Evolutionary conservation across 2,329 filamentous ascomycete genomes (phyloP).

Genomic region (Sclerotinia trifoliorum): DNA sequence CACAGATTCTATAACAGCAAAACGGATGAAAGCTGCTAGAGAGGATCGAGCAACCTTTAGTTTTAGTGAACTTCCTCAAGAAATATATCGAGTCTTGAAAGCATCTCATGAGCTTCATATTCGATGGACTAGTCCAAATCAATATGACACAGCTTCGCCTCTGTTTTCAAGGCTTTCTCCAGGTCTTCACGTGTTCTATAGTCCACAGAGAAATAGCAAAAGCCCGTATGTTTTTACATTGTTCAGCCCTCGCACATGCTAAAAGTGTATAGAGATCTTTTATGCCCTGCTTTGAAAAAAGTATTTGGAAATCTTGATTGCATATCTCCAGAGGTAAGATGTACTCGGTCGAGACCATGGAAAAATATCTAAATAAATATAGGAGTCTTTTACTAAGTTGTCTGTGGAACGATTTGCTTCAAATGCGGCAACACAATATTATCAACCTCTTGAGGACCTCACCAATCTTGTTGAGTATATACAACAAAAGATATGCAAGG

Average conservation of each 20-base stretch:
- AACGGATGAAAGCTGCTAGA: slow-evolving; percentile 63
- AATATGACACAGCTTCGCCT: slow-evolving; percentile 63
- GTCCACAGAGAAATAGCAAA: slow-evolving; percentile 22
- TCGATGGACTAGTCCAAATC: slow-evolving; percentile 65
- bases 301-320: slow-evolving; percentile 61
- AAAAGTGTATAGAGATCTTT: slow-evolving; percentile 42
- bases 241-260: not conserved
- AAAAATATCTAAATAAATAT: slow-evolving; percentile 22
- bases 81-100: slow-evolving; percentile 61
- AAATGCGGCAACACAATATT: slow-evolving; percentile 67
- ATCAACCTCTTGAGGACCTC: slow-evolving; percentile 61
- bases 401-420: slow-evolving; percentile 61
- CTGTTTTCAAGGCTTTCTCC: slow-evolving; percentile 73
- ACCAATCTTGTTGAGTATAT: slow-evolving; percentile 54
- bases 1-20: slow-evolving; percentile 53
- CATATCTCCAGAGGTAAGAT: slow-evolving; percentile 46
- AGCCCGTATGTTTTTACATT: slow-evolving; percentile 23
- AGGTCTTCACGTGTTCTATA: slow-evolving; percentile 76
- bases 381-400: slow-evolving; percentile 62
- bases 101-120: slow-evolving; percentile 72
- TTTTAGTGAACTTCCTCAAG: slow-evolving; percentile 69
- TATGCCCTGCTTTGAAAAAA: slow-evolving; percentile 60
- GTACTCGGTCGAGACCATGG: not conserved
- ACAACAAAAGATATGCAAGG: slow-evolving; percentile 51
- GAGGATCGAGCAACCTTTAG: slow-evolving; percentile 77